Conservation (phyloP, 2,329 filamentous ascomycete genomes). For the Aspergillus pseudonomiae region DNA sequence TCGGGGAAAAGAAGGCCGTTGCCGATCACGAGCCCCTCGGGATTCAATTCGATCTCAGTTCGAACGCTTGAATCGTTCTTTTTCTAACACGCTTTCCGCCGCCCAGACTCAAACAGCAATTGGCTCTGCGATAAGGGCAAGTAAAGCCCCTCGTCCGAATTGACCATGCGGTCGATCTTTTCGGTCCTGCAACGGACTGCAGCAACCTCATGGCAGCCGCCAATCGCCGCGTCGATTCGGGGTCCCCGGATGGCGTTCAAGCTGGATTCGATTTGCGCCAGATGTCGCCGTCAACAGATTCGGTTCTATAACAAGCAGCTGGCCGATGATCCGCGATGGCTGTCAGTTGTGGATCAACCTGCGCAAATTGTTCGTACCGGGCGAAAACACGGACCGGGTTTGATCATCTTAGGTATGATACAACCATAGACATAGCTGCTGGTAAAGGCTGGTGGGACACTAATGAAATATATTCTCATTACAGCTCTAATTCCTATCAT, state of each 20-base stretch:
- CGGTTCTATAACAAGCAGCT: slow-evolving; percentile 46
- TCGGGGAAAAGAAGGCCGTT: slow-evolving; percentile 23
- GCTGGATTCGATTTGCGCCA: slow-evolving; percentile 37
- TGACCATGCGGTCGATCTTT: slow-evolving; percentile 33
- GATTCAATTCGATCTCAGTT: slow-evolving; percentile 12
- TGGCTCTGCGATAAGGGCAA: background rate
- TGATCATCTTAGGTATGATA: slow-evolving; percentile 71
- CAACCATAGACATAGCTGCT: background rate
- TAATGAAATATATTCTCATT: slow-evolving; percentile 11
- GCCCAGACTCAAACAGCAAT: background rate
- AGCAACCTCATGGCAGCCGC: slow-evolving; percentile 25
- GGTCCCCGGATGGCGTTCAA: slow-evolving; percentile 24
- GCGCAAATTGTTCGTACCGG: slow-evolving; percentile 76
- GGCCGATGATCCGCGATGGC: slow-evolving; percentile 77
- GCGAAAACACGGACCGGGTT: slow-evolving; percentile 74
- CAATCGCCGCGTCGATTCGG: slow-evolving; percentile 24
- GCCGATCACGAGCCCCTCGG: slow-evolving; percentile 28
- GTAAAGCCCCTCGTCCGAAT: background rate
- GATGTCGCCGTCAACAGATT: slow-evolving; percentile 41
- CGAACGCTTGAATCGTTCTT: background rate
- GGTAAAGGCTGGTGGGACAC: background rate
- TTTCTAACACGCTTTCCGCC: background rate
- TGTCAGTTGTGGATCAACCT: slow-evolving; percentile 84
- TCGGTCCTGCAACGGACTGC: slow-evolving; percentile 30
- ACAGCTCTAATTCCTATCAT: slow-evolving; percentile 83